Evolutionary conservation across 2,329 filamentous ascomycete species (phyloP).

Genomic region (Metarhizium rileyi): DNA sequence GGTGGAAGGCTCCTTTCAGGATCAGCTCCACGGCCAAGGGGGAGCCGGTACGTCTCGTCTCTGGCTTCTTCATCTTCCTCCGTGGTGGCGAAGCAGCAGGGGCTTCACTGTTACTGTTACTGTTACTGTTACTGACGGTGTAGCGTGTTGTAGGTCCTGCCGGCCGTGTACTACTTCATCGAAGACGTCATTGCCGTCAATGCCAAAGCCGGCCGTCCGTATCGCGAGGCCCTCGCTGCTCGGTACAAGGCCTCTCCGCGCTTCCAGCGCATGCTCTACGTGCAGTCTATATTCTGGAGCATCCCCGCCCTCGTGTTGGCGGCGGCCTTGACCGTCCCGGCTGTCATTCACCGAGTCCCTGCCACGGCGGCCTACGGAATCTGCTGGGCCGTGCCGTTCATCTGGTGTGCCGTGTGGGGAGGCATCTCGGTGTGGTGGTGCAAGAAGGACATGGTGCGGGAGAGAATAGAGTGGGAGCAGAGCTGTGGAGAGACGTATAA

Average conservation of each 20-base stretch:
- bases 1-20: conserved; percentile 44
- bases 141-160: conserved; percentile 33
- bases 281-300: conserved; percentile 32
- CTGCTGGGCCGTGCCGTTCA: conserved; percentile 30
- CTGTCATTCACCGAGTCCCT: conserved; percentile 24
- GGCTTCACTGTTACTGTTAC: too few species aligned
- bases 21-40: conserved; percentile 56
- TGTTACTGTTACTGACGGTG: too few species aligned
- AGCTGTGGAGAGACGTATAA: background rate
- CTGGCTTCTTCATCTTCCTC: background rate
- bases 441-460: conserved; percentile 26
- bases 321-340: conserved; percentile 25
- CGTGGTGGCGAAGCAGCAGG: too few species aligned
- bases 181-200: conserved; percentile 61
- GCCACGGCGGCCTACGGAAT: conserved; percentile 27
- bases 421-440: conserved; percentile 26
- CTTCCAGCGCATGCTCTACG: conserved; percentile 30
- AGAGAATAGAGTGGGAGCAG: conserved; percentile 27
- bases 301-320: conserved; percentile 28
- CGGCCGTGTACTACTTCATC: conserved; percentile 53
- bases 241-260: conserved; percentile 31
- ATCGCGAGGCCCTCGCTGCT: conserved; percentile 30
- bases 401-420: conserved; percentile 26
- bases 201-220: conserved; percentile 42
- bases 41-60: conserved; percentile 18